A percentile compares a stretch with the other conserved stretches of the same genome.
Evolutionary conservation across 2,329 filamentous ascomycete species (phyloP).

Genomic region (Verticillium alfalfae): DNA sequence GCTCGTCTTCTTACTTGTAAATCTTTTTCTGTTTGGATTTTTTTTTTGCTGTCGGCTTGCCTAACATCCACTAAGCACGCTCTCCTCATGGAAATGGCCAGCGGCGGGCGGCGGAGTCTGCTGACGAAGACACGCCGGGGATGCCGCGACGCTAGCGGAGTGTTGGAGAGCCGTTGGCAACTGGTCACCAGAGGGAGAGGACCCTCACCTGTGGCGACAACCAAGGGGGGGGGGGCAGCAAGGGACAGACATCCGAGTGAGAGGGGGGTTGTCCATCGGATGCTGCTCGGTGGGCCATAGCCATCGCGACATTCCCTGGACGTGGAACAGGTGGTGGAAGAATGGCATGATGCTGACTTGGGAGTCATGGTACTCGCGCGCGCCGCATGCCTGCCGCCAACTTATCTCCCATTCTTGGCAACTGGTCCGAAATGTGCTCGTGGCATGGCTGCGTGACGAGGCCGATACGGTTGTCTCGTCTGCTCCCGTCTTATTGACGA

Average conservation of each 20-base stretch:
- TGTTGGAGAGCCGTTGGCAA: neutral
- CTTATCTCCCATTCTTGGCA: slow-evolving; percentile 1
- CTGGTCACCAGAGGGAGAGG: neutral
- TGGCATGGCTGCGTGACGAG: neutral
- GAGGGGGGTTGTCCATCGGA: neutral
- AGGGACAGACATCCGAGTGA: neutral
- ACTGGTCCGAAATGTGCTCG: neutral
- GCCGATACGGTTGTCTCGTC: neutral
- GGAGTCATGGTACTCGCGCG: neutral
- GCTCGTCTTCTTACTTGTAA: neutral
- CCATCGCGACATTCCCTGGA: slow-evolving; percentile 1
- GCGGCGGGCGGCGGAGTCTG: neutral
- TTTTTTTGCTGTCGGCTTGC: neutral
- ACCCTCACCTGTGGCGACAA: neutral
- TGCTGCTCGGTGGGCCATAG: neutral
- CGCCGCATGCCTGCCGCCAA: neutral
- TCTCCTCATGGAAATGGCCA: neutral
- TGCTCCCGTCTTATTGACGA: neutral
- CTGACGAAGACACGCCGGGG: neutral
- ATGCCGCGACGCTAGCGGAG: neutral
- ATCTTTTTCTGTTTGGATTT: too few species aligned
- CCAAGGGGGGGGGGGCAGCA: neutral
- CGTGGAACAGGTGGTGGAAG: slow-evolving; percentile 1
- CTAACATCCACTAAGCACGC: neutral
- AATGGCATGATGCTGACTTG: slow-evolving; percentile 1